A percentile compares a stretch with the other conserved stretches of the same genome.
Conservation (phyloP, 1,284 basidiomycete species). For the Pulchroboletus neoregius region DNA sequence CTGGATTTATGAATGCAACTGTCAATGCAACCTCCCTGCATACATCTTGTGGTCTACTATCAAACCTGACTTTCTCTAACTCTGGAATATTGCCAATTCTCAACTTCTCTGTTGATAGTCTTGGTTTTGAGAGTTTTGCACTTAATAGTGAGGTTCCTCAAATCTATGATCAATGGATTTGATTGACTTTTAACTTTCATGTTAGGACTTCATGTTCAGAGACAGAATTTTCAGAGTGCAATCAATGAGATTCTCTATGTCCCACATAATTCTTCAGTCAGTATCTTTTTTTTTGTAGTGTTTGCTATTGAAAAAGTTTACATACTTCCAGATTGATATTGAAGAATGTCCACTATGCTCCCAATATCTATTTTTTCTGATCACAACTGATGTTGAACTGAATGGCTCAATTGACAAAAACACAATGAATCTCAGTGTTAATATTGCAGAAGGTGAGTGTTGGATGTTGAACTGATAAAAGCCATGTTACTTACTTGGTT, state of each 20-base stretch:
- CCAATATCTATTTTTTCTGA: background rate
- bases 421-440: background rate
- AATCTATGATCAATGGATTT: background rate
- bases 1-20: background rate
- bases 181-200: background rate
- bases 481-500: background rate
- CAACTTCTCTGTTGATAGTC: background rate
- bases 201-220: background rate
- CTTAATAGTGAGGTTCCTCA: background rate
- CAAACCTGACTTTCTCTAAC: background rate
- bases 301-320: background rate
- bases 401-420: background rate
- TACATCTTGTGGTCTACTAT: constrained; percentile 2
- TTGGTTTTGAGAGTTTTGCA: background rate
- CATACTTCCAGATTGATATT: background rate
- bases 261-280: background rate
- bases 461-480: background rate
- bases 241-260: background rate
- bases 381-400: constrained; percentile 5
- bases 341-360: background rate
- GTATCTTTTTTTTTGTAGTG: background rate
- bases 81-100: background rate
- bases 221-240: background rate
- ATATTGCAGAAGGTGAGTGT: constrained; percentile 1
- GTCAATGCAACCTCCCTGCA: constrained; percentile 11